Evolutionary conservation across 495 filamentous ascomycete genomes (phyloP).

Genomic region (Tuber microsphaerosporum): DNA sequence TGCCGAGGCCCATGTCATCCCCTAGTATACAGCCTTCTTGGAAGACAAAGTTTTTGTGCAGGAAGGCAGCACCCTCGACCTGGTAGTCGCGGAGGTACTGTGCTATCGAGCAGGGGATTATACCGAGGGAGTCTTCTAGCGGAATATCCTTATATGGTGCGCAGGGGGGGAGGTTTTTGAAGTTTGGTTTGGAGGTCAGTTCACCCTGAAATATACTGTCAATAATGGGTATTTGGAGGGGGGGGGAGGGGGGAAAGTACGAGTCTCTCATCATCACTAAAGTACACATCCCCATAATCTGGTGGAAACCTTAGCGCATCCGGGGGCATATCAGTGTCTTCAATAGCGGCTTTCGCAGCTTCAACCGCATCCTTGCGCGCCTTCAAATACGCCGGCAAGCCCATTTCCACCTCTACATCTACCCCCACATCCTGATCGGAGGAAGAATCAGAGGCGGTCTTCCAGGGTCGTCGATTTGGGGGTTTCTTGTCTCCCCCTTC

Average conservation of each 20-base stretch:
- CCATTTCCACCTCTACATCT: conserved; percentile 14
- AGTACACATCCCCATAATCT: conserved; percentile 69
- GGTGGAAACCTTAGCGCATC: conserved; percentile 70
- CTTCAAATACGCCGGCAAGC: conserved; percentile 14
- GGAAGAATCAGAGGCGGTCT: conserved; percentile 1
- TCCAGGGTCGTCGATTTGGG: neutral
- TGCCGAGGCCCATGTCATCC: conserved; percentile 96
- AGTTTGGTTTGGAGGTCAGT: conserved; percentile 55
- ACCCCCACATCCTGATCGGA: neutral
- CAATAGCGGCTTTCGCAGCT: conserved; percentile 45
- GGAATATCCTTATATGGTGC: conserved; percentile 62
- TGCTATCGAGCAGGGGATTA: conserved; percentile 84
- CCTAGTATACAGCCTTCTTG: conserved; percentile 85
- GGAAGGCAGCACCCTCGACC: conserved; percentile 71
- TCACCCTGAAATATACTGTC: conserved; percentile 56
- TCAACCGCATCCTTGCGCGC: conserved; percentile 52
- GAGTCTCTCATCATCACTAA: conserved; percentile 74
- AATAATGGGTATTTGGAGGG: neutral
- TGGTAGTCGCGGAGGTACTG: conserved; percentile 93
- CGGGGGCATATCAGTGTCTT: conserved; percentile 52
- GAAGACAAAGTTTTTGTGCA: conserved; percentile 85
- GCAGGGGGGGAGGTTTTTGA: conserved; percentile 45
- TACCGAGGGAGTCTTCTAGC: conserved; percentile 66
- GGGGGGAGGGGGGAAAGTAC: neutral
- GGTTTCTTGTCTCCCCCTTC: conserved; percentile 13